Percentiles rank a stretch among this genome's conserved stretches.
Conservation (phyloP, 495 filamentous ascomycete genomes). For the Aspergillus baeticus region DNA sequence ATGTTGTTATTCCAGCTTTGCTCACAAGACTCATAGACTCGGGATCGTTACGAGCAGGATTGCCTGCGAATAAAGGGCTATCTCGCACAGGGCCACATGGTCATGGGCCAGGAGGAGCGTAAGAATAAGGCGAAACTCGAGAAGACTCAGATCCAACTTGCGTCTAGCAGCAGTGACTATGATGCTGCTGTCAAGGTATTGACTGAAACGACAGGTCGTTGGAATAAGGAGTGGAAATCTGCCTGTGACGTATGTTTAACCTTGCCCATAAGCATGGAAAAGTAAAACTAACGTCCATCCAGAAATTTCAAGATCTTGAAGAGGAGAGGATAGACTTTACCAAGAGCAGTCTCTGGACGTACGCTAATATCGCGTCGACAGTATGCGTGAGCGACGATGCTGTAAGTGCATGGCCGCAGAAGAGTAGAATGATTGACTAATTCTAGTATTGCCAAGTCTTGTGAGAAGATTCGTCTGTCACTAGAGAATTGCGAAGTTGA, state of each 20-base stretch:
- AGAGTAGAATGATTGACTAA: conserved; percentile 17
- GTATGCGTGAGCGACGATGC: conserved; percentile 99
- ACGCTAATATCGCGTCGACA: conserved; percentile 94
- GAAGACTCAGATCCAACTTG: conserved; percentile 95
- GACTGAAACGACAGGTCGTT: conserved; percentile 93
- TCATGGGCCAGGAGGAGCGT: conserved; percentile 98
- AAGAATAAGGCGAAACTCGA: conserved; percentile 99
- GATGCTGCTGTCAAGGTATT: conserved; percentile 86
- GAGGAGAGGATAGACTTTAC: conserved; percentile 96
- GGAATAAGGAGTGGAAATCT: conserved; percentile 98
- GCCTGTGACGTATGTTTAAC: conserved; percentile 74
- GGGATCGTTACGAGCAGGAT: conserved; percentile 95
- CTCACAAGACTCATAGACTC: conserved; percentile 51
- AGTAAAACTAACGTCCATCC: conserved; percentile 24
- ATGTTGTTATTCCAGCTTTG: background rate
- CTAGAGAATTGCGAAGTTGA: conserved; percentile 95
- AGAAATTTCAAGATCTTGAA: conserved; percentile 99
- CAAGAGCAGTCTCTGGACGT: conserved; percentile 96
- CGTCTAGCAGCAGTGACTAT: conserved; percentile 87
- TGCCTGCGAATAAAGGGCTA: conserved; percentile 98
- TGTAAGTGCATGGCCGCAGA: conserved; percentile 38
- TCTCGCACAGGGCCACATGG: conserved; percentile 98
- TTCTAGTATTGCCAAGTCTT: conserved; percentile 54
- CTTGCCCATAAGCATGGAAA: background rate
- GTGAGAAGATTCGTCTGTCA: conserved; percentile 93